Conservation (phyloP, 768 basidiomycete species). For the Psilocybe cubensis region DNA sequence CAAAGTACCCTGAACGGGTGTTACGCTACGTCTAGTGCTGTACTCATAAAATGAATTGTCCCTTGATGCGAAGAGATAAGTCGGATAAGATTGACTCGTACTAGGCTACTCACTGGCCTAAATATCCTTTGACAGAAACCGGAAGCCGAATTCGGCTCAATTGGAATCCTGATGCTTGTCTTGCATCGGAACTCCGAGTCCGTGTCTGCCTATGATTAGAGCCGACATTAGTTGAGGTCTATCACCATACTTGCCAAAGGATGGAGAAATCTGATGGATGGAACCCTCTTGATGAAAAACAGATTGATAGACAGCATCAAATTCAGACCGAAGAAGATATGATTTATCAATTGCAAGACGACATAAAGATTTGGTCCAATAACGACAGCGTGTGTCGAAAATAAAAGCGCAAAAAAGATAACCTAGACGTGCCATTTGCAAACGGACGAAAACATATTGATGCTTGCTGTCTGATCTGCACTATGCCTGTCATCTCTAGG, state of each 20-base stretch:
- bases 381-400: neutral
- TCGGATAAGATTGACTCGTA: constrained; percentile 8
- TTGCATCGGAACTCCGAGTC: constrained; percentile 1
- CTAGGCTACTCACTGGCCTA: neutral
- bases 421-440: constrained; percentile 3
- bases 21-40: neutral
- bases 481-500: constrained; percentile 17
- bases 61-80: constrained; percentile 14
- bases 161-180: neutral
- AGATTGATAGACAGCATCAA: constrained; percentile 4
- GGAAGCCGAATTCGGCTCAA: neutral
- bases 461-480: constrained; percentile 11
- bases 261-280: neutral
- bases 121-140: neutral
- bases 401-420: neutral
- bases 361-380: neutral
- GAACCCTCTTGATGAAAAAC: neutral
- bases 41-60: constrained; percentile 13
- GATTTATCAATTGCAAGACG: neutral
- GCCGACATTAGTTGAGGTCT: neutral
- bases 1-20: neutral
- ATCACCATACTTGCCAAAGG: neutral
- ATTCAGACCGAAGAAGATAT: neutral
- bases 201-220: neutral
- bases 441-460: neutral